Evolutionary conservation across 345 rosid genomes (phyloP), one percentile per base, ranked within the genome.

Genomic region (Linum trigynum): DNA sequence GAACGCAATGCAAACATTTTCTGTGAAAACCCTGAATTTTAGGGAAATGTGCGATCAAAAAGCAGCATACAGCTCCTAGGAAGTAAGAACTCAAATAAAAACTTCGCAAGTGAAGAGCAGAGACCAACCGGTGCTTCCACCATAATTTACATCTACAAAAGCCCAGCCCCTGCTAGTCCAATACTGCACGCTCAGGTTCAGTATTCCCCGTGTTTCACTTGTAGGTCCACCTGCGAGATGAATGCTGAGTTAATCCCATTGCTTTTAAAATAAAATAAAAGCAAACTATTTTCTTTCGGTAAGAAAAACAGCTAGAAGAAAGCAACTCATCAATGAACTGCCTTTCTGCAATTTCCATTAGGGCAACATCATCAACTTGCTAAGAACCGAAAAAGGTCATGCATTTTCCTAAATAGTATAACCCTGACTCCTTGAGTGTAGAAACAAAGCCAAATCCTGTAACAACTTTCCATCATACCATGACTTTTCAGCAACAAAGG

Each of bases 161-260:
- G 97, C 97, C 99, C 99, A 94, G 64, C 99, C 99, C 63, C 99
- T 81, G 76, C 95, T 94, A 16, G 99, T 94, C 96, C 96, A 94
- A 76, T 83, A 94, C 73, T 94, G 99, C 77, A 86, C 73, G 70
- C 85, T 85, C 61, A 84, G 75, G 74, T 86, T 81, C 76, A 92
- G 75, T 41, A 75, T 79, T 70, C 96, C 97, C 43, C 69, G 91
- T 57, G 96, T 72, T 74, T 94, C 99, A 72, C 73, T 12, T 16
- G 99, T 90, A 63, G 99, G 99, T 39, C 99, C 99, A 67, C 99
- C 99, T 94, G 86, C 64, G 69, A 69, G 61, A 67, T 61, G 63
- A 62, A 45, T 39, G 58, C 38, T 48, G 55, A 4, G n/a, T 62
- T 6, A 12, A 55, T 65, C 42, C 36, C 32, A 48, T 16, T 3